phyloP scores from a whole-genome alignment of 768 basidiomycete genomes.

The Psilocybe subaeruginosa region DNA sequence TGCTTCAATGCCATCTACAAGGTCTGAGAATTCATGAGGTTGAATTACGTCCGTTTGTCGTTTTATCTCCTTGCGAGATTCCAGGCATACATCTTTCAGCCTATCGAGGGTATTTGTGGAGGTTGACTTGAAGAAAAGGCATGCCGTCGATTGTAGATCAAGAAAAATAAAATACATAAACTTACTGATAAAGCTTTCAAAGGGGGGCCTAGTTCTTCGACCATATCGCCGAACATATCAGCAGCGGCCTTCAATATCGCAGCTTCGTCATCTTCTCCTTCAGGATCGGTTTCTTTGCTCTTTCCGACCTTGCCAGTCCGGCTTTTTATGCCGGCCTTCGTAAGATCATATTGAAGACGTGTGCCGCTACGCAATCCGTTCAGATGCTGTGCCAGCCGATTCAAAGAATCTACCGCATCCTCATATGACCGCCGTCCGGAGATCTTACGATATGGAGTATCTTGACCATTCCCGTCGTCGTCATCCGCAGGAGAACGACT shows the following conservation, averaged over 20 bases:
- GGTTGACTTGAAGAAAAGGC: slow-evolving; percentile 45
- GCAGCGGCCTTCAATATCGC: slow-evolving; percentile 65
- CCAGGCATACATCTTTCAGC: slow-evolving; percentile 68
- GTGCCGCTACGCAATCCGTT: slow-evolving; percentile 88
- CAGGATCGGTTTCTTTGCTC: slow-evolving; percentile 16
- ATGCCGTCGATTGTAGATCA: neutral
- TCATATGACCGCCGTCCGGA: slow-evolving; percentile 68
- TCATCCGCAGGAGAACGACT: slow-evolving; percentile 31
- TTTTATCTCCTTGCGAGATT: slow-evolving; percentile 36
- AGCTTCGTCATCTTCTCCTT: slow-evolving; percentile 31
- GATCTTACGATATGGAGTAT: slow-evolving; percentile 18
- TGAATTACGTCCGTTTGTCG: slow-evolving; percentile 37
- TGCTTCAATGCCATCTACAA: slow-evolving; percentile 67
- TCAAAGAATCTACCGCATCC: slow-evolving; percentile 85
- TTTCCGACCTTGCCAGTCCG: slow-evolving; percentile 22
- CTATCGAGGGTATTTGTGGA: slow-evolving; percentile 63
- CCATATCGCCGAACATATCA: slow-evolving; percentile 74
- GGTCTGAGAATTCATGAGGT: slow-evolving; percentile 63
- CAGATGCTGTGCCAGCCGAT: slow-evolving; percentile 90
- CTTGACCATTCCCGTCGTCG: slow-evolving; percentile 24
- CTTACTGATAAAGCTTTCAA: slow-evolving; percentile 74
- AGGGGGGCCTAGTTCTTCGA: slow-evolving; percentile 81
- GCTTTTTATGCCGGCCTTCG: slow-evolving; percentile 52
- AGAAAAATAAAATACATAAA: neutral
- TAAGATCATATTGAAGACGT: slow-evolving; percentile 80